Percentiles rank a stretch among this genome's conserved stretches.
phyloP scores from a whole-genome alignment of 2,329 filamentous ascomycete genomes.

The Ophiostoma sp. region DNA sequence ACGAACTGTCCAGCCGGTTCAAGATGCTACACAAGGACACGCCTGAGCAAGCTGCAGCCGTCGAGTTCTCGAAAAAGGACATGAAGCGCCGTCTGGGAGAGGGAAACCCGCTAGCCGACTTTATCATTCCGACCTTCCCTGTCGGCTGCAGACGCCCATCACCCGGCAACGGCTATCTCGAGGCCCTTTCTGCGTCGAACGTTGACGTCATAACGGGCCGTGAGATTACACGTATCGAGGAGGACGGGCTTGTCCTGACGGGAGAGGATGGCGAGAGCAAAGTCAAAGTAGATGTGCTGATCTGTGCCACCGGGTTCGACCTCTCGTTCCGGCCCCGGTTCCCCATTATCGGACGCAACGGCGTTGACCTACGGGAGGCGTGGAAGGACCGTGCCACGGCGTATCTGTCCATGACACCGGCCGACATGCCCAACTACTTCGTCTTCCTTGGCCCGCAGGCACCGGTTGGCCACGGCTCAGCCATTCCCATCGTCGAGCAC shows the following conservation, averaged over 20 bases:
- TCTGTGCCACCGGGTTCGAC: conserved; percentile 40
- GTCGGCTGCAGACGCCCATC: conserved; percentile 41
- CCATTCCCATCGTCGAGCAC: conserved; percentile 30
- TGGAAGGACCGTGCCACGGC: conserved; percentile 24
- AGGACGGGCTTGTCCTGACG: conserved; percentile 31
- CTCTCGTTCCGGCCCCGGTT: conserved; percentile 34
- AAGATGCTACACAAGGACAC: conserved; percentile 34
- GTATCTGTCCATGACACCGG: conserved; percentile 23
- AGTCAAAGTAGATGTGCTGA: conserved; percentile 29
- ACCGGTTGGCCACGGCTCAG: conserved; percentile 26
- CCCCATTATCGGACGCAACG: conserved; percentile 22
- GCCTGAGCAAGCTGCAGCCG: conserved; percentile 20
- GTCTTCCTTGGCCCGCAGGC: conserved; percentile 28
- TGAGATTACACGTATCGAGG: conserved; percentile 36
- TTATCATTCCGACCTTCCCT: conserved; percentile 26
- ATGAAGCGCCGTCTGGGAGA: conserved; percentile 26
- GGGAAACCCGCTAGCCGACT: conserved; percentile 20
- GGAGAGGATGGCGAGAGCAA: conserved; percentile 29
- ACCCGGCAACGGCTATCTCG: conserved; percentile 40
- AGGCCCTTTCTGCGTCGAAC: conserved; percentile 40
- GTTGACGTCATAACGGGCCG: conserved; percentile 37
- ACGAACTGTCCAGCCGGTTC: conserved; percentile 48
- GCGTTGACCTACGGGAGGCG: conserved; percentile 24
- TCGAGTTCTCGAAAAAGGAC: conserved; percentile 16
- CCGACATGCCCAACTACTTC: conserved; percentile 27